Evolutionary conservation across 495 filamentous ascomycete genomes (phyloP).

Genomic region (Massariosphaeria phaeospora): DNA sequence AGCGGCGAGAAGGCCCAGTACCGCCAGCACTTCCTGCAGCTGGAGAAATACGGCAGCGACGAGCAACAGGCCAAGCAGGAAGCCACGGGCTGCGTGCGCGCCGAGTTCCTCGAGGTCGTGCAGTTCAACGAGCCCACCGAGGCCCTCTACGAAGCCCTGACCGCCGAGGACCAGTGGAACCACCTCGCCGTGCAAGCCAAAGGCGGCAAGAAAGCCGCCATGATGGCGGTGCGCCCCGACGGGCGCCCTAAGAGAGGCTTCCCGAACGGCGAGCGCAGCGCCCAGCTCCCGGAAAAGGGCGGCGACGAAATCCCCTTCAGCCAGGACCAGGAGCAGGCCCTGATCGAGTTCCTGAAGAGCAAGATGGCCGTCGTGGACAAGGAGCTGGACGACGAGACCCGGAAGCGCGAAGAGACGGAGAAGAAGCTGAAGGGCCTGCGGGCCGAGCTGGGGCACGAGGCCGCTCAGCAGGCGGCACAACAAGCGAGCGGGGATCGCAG

Average conservation of each 20-base stretch:
- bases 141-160: conserved; percentile 38
- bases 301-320: conserved; percentile 24
- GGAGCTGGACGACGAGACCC: conserved; percentile 19
- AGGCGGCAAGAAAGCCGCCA: conserved; percentile 26
- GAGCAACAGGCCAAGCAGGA: conserved; percentile 62
- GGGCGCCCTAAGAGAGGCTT: conserved; percentile 24
- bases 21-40: conserved; percentile 79
- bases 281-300: conserved; percentile 25
- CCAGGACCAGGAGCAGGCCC: conserved; percentile 26
- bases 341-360: conserved; percentile 13
- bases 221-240: conserved; percentile 11
- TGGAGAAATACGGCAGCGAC: conserved; percentile 85
- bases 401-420: conserved; percentile 19
- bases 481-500: conserved; percentile 30
- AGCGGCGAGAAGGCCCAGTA: conserved; percentile 86
- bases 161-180: conserved; percentile 38
- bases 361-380: conserved; percentile 26
- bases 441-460: conserved; percentile 27
- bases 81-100: conserved; percentile 59
- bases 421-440: conserved; percentile 22
- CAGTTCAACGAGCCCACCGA: conserved; percentile 93
- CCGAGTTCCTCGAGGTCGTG: conserved; percentile 82
- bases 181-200: conserved; percentile 24
- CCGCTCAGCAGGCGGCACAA: conserved; percentile 28
- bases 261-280: conserved; percentile 24